phyloP scores from a whole-genome alignment of 2,329 filamentous ascomycete species.

The Calonectria multiphialidica region DNA sequence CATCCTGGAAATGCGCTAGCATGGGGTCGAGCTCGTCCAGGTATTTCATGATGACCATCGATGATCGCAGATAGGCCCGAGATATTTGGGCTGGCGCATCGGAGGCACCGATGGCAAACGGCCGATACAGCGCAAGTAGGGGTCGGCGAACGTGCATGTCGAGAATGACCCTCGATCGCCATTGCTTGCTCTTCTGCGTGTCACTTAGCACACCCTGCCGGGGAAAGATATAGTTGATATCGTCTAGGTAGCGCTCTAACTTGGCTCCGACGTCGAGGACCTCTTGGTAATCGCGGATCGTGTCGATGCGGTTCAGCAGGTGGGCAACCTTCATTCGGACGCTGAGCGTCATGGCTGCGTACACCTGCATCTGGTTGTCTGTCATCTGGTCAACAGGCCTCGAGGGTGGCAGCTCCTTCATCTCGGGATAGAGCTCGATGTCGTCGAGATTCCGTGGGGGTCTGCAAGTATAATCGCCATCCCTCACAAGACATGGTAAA shows the following conservation, averaged over 20 bases:
- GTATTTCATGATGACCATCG: constrained; percentile 67
- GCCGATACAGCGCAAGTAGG: constrained; percentile 65
- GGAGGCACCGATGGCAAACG: constrained; percentile 64
- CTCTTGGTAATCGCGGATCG: constrained; percentile 64
- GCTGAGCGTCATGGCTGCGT: constrained; percentile 63
- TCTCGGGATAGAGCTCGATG: constrained; percentile 59
- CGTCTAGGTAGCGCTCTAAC: constrained; percentile 65
- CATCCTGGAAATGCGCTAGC: constrained; percentile 59
- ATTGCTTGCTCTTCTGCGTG: constrained; percentile 61
- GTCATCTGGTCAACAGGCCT: constrained; percentile 65
- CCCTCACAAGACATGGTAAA: constrained; percentile 63
- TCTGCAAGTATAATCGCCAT: constrained; percentile 65
- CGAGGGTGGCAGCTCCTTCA: constrained; percentile 61
- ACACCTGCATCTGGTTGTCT: constrained; percentile 66
- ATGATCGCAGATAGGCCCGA: constrained; percentile 65
- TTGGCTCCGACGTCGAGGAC: constrained; percentile 66
- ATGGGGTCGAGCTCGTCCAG: constrained; percentile 65
- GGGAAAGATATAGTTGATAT: constrained; percentile 66
- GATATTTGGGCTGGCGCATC: constrained; percentile 65
- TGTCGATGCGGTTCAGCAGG: constrained; percentile 64
- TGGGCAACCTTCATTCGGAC: constrained; percentile 63
- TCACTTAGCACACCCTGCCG: constrained; percentile 57
- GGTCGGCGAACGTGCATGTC: constrained; percentile 68
- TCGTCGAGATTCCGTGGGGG: constrained; percentile 68
- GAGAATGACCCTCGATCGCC: constrained; percentile 63